Evolutionary conservation across 345 rosid genomes (phyloP).

Genomic region (Gossypium australe): DNA sequence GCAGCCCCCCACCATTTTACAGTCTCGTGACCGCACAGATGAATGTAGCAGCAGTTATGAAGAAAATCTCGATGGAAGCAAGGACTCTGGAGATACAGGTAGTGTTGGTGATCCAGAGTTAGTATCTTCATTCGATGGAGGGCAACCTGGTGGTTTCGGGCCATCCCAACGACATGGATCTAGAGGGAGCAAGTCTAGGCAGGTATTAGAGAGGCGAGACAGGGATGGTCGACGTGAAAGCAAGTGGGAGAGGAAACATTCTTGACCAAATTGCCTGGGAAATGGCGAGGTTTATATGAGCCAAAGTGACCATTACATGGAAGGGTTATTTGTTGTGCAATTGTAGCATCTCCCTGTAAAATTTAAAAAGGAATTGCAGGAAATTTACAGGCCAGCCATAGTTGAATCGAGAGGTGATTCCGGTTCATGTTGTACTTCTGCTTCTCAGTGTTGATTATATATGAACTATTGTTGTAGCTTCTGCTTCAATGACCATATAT

Average conservation of each 20-base stretch:
- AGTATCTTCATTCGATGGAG: conserved; percentile 58
- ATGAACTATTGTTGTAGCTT: neutral
- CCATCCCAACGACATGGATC: conserved; percentile 55
- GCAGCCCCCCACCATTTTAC: conserved; percentile 71
- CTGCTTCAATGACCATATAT: neutral
- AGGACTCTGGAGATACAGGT: conserved; percentile 67
- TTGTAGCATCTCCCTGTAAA: neutral
- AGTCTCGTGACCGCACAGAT: conserved; percentile 65
- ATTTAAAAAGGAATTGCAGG: neutral
- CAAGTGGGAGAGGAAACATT: conserved; percentile 85
- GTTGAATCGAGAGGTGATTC: conserved; percentile 2
- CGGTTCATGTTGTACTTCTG: conserved; percentile 1
- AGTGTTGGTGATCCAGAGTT: conserved; percentile 68
- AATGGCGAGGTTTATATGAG: neutral
- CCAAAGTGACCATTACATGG: neutral
- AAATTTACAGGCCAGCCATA: neutral
- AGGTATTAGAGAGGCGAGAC: conserved; percentile 59
- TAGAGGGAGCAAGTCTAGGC: conserved; percentile 68
- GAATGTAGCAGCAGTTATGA: conserved; percentile 63
- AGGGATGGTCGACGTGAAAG: conserved; percentile 72
- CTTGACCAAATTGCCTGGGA: conserved; percentile 8
- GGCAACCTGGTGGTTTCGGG: conserved; percentile 45
- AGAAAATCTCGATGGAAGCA: conserved; percentile 71
- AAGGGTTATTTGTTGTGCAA: neutral
- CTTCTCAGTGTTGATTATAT: neutral